Evolutionary conservation across 2,329 filamentous ascomycete genomes (phyloP), one percentile per base, ranked within the genome.

Genomic region (Cyanodermella asteris): DNA sequence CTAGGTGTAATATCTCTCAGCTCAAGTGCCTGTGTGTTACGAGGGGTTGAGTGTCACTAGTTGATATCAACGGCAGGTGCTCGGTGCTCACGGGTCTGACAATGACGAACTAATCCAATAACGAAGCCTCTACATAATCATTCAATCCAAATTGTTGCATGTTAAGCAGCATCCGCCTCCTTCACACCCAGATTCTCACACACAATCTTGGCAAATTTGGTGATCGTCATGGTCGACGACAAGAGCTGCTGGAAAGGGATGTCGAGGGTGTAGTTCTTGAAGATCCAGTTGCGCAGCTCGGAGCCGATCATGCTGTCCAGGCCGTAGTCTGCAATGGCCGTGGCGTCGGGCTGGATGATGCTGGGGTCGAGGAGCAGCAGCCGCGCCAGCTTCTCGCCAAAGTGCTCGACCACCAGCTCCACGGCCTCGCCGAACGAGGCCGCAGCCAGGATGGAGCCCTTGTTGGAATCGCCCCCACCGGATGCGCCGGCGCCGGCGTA

Each of bases 301-400:
- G 36, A 32, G 7, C 34, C 38, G 15, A 41, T 28, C 38, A 42
- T 40, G 19, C 31, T 36, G 24, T 42, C 39, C 27, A 42, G 20
- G 7, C 37, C 39, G 11, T 31, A 36, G 3, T 23, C 22, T 2
- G 31, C 26, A 3, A 39, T n/a, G 10, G 22, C 21, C 13, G 17
- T 24, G 16, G 15, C 22, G n/a, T 27, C 19, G 9, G 20, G 14
- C 13, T 28, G 13, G 17, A 31, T 29, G 5, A 20, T 23, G 12
- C 28, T 22, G 7, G 16, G 16, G 11, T 18, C 17, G 11, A 24
- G 18, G 14, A 31, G 23, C 9, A 31, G n/a, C 10, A 31, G 18
- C 9, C 10, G 17, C n/a, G 28, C 19, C 13, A 27, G 14, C 18
- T 15, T 15, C 14, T 28, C 14, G 11, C 15, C 19, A n/a, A 31